Evolutionary conservation across 768 basidiomycete genomes (phyloP).

Genomic region (Podaxis sp.): DNA sequence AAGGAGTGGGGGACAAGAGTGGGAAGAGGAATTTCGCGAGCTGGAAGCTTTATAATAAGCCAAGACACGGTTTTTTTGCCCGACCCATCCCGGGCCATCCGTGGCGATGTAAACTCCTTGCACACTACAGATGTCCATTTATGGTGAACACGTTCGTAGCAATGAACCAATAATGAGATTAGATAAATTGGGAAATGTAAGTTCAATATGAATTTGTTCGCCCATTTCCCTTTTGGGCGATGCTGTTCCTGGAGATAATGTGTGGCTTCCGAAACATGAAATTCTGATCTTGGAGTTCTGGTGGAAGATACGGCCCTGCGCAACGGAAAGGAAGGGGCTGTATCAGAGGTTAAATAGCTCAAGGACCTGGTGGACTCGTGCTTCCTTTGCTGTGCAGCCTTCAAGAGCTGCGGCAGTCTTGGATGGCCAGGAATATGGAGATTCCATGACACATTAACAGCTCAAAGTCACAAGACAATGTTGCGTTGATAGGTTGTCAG

Average conservation of each 20-base stretch:
- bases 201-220: too few relatives aligned
- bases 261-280: background rate
- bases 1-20: conserved; percentile 10
- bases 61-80: background rate
- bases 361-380: too few relatives aligned
- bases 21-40: background rate
- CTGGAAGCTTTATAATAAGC: background rate
- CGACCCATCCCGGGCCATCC: background rate
- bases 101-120: background rate
- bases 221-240: background rate
- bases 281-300: background rate
- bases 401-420: too few relatives aligned
- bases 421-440: background rate
- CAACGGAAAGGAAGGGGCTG: background rate
- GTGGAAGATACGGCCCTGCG: background rate
- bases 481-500: too few relatives aligned
- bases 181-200: background rate
- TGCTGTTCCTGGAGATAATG: conserved; percentile 1
- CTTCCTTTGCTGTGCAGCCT: too few relatives aligned
- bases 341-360: too few relatives aligned
- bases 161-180: background rate
- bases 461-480: too few relatives aligned
- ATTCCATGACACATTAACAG: background rate
- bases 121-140: background rate
- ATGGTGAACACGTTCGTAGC: conserved; percentile 1